phyloP scores from a whole-genome alignment of 164 flowering plant genomes.

The Kalanchoe fedtschenkoi region DNA sequence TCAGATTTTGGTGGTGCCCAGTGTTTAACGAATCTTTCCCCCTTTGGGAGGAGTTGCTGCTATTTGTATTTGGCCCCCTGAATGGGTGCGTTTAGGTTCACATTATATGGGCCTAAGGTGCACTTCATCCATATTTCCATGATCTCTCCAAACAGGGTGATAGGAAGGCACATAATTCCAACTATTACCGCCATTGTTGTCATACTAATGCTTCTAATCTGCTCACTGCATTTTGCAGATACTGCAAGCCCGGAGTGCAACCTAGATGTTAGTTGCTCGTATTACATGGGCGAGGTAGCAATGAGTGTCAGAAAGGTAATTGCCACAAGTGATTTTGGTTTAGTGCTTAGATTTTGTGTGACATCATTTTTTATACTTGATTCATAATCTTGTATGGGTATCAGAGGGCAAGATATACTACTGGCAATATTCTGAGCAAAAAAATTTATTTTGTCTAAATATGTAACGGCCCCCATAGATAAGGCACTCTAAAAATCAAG shows the following conservation, averaged over 20 bases:
- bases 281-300: slow-evolving; percentile 74
- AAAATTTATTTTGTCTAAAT: too few species aligned
- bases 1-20: neutral
- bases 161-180: neutral
- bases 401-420: too few species aligned
- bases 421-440: too few species aligned
- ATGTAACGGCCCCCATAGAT: too few species aligned
- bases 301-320: slow-evolving; percentile 79
- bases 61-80: too few species aligned
- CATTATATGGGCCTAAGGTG: too few species aligned
- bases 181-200: neutral
- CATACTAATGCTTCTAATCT: neutral
- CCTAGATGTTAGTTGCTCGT: slow-evolving; percentile 62
- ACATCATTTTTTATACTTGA: neutral
- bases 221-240: slow-evolving; percentile 27
- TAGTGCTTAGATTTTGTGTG: neutral
- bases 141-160: neutral
- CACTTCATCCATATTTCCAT: neutral
- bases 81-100: too few species aligned
- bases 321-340: neutral
- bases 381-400: neutral
- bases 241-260: slow-evolving; percentile 84
- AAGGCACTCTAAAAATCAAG: too few species aligned
- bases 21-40: too few species aligned
- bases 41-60: too few species aligned